These are phyloP conservation scores for Celoporthe dispersa DNA, from an alignment of 2,329 filamentous ascomycete genomes.

Conservation along the genomic window DNA sequence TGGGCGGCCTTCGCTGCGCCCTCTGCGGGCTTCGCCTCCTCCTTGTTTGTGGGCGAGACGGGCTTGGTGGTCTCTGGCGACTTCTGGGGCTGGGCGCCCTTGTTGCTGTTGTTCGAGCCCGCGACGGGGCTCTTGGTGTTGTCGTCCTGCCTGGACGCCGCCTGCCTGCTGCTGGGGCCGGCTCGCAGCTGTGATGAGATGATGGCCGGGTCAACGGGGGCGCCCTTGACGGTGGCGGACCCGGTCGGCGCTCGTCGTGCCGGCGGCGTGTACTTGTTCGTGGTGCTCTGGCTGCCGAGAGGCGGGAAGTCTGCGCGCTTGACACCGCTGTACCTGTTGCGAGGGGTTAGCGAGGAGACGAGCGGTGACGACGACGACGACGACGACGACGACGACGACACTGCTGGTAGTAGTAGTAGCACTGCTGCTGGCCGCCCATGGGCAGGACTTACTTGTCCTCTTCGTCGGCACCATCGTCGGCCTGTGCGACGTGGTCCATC, in stretches of 20 bases:
- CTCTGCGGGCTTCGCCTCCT: constrained; percentile 37
- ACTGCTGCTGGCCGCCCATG: not conserved
- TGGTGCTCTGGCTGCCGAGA: constrained; percentile 54
- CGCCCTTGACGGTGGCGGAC: constrained; percentile 74
- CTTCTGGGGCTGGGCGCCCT: constrained; percentile 34
- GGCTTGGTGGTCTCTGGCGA: constrained; percentile 33
- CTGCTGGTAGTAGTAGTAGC: constrained; percentile 12
- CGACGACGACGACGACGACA: constrained; percentile 1
- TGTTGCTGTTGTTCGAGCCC: constrained; percentile 44
- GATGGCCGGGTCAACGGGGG: constrained; percentile 84
- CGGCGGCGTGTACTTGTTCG: constrained; percentile 85
- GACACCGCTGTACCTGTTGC: constrained; percentile 83
- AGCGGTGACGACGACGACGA: too few relatives aligned
- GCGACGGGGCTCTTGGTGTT: constrained; percentile 38
- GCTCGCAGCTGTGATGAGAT: constrained; percentile 79
- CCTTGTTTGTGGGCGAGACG: constrained; percentile 37
- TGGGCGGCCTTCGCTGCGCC: constrained; percentile 37
- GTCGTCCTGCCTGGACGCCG: constrained; percentile 44
- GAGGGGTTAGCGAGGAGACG: constrained; percentile 25
- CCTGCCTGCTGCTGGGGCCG: constrained; percentile 46
- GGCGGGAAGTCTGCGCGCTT: constrained; percentile 72
- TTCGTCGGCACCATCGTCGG: constrained; percentile 76
- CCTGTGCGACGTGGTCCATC: constrained; percentile 65
- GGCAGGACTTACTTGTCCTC: constrained; percentile 77
- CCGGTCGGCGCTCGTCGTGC: constrained; percentile 79